Conservation (phyloP, 768 basidiomycete species). For the Hemileccinum impolitum region DNA sequence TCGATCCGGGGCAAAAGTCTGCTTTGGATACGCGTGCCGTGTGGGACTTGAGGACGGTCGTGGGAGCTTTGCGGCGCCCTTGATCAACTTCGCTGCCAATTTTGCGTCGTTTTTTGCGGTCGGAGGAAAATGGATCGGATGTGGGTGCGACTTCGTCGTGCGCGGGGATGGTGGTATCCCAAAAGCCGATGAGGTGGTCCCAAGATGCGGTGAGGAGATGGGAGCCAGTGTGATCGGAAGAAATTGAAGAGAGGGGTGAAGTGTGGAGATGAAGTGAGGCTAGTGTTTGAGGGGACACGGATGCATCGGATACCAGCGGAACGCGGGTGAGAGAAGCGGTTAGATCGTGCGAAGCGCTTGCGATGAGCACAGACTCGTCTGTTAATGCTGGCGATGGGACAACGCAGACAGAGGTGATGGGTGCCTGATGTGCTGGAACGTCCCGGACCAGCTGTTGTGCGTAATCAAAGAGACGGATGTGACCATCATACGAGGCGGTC, state of each 20-base stretch:
- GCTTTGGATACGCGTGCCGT: conserved; percentile 76
- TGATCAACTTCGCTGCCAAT: conserved; percentile 34
- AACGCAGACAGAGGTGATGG: conserved; percentile 63
- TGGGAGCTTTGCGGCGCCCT: conserved; percentile 59
- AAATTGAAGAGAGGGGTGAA: conserved; percentile 69
- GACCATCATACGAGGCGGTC: conserved; percentile 80
- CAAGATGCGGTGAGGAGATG: conserved; percentile 81
- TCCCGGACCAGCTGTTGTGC: conserved; percentile 54
- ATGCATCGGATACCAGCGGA: conserved; percentile 7
- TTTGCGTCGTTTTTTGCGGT: conserved; percentile 62
- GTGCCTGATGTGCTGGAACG: conserved; percentile 53
- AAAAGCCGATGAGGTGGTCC: conserved; percentile 84
- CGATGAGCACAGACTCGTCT: conserved; percentile 42
- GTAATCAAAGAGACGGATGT: conserved; percentile 70
- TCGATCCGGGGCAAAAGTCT: conserved; percentile 45
- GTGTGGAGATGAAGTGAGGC: conserved; percentile 85
- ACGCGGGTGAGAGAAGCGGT: conserved; percentile 54
- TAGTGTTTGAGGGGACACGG: conserved; percentile 32
- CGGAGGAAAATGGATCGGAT: conserved; percentile 5
- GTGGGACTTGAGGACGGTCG: conserved; percentile 77
- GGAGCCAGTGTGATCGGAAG: conserved; percentile 50
- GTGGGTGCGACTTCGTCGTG: conserved; percentile 54
- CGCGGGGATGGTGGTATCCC: conserved; percentile 61
- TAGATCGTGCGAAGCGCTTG: conserved; percentile 77
- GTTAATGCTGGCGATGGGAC: conserved; percentile 38